These are phyloP conservation scores for Solanum phureja DNA, from an alignment of 257 asterid species.

Conservation along the genomic window DNA sequence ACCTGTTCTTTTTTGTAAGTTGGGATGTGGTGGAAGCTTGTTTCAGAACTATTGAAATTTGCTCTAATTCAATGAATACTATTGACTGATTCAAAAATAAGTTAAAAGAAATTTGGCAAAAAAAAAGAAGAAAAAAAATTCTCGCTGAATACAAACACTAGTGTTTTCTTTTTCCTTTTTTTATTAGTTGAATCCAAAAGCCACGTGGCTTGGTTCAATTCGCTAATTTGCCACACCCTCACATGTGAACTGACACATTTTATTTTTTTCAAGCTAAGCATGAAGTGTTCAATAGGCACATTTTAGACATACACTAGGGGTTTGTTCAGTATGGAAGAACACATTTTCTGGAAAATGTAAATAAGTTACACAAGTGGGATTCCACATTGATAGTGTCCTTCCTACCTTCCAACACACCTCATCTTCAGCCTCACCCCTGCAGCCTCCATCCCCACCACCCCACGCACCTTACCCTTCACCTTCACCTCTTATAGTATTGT, in stretches of 20 bases:
- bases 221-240: neutral
- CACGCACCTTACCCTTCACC: neutral
- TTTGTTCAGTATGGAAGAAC: no score
- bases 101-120: neutral
- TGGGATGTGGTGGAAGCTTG: no score
- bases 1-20: no score
- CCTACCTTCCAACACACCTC: neutral
- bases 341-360: no score
- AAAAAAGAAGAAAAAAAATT: no score
- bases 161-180: neutral
- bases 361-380: no score
- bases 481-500: neutral
- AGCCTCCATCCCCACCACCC: neutral
- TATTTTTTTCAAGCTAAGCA: neutral
- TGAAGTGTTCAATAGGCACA: no score
- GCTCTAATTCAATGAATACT: no score
- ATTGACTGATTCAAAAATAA: no score
- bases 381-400: no score
- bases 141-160: neutral
- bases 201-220: neutral
- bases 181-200: neutral
- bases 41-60: no score
- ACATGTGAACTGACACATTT: neutral
- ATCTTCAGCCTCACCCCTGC: neutral
- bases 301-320: no score